Conservation (phyloP, 1,139 yeast genomes). For the Pichia sp. region DNA sequence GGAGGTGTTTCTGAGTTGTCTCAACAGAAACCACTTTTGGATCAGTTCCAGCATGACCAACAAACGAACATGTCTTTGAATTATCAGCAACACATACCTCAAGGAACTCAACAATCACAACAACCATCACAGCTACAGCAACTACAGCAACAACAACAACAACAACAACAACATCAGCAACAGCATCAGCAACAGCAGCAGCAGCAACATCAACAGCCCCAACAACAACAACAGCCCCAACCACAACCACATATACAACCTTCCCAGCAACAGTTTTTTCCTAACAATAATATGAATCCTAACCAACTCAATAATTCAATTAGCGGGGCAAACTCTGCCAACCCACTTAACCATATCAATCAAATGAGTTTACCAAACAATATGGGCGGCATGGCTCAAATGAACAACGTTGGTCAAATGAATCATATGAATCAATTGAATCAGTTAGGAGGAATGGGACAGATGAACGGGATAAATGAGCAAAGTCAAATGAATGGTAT, state of each 20-base stretch:
- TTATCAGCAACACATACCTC: neutral
- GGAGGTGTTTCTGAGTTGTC: too few relatives aligned
- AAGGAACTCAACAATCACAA: constrained; percentile 3
- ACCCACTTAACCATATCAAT: neutral
- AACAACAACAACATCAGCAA: constrained; percentile 2
- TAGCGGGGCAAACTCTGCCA: too few relatives aligned
- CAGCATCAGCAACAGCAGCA: constrained; percentile 6
- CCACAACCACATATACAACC: constrained; percentile 4
- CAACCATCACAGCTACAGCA: constrained; percentile 8
- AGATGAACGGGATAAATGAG: constrained; percentile 1
- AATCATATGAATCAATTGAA: constrained; percentile 4
- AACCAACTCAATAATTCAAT: constrained; percentile 4
- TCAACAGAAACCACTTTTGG: neutral
- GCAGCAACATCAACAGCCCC: neutral
- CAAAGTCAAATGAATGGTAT: constrained; percentile 2
- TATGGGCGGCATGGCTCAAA: neutral
- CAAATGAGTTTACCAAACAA: neutral
- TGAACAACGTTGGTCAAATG: neutral
- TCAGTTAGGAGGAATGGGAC: constrained; percentile 1
- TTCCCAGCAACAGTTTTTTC: constrained; percentile 1
- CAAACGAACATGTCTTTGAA: neutral
- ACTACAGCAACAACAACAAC: constrained; percentile 1
- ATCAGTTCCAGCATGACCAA: neutral
- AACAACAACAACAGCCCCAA: constrained; percentile 7
- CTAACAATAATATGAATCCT: neutral